Evolutionary conservation across 2,329 filamentous ascomycete species (phyloP).

Genomic region (Ascochyta clinopodiicola): DNA sequence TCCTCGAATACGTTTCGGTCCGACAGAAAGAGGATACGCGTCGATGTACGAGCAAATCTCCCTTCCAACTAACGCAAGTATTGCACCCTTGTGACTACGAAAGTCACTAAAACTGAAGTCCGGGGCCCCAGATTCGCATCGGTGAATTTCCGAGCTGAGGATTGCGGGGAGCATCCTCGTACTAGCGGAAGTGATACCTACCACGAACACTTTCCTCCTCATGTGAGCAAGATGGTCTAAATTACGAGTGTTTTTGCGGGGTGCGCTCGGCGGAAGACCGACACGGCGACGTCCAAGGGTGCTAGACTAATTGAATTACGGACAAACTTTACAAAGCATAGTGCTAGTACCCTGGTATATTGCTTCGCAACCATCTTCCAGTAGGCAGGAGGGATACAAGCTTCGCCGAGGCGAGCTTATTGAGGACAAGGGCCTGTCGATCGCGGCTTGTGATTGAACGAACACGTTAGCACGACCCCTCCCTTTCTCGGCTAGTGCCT

Average conservation of each 20-base stretch:
- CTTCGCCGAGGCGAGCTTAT: conserved; percentile 18
- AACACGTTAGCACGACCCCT: neutral
- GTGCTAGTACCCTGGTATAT: neutral
- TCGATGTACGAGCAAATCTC: neutral
- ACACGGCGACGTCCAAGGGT: neutral
- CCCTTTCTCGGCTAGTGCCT: neutral
- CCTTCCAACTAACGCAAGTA: neutral
- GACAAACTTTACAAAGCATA: conserved; percentile 1
- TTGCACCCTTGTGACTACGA: neutral
- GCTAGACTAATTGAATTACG: neutral
- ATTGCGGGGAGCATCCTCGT: neutral
- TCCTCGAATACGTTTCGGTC: neutral
- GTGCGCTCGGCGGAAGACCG: conserved; percentile 10
- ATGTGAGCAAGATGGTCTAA: neutral
- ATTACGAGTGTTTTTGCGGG: neutral
- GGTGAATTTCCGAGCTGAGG: neutral
- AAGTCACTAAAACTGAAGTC: neutral
- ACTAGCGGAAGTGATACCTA: neutral
- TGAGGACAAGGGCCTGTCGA: conserved; percentile 6
- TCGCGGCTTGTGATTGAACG: conserved; percentile 1
- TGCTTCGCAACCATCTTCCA: neutral
- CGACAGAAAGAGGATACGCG: neutral
- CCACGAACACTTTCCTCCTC: neutral
- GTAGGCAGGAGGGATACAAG: neutral
- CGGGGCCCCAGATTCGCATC: conserved; percentile 9